Evolutionary conservation across 2,329 filamentous ascomycete species (phyloP).

Genomic region (Pseudocercospora cruenta): DNA sequence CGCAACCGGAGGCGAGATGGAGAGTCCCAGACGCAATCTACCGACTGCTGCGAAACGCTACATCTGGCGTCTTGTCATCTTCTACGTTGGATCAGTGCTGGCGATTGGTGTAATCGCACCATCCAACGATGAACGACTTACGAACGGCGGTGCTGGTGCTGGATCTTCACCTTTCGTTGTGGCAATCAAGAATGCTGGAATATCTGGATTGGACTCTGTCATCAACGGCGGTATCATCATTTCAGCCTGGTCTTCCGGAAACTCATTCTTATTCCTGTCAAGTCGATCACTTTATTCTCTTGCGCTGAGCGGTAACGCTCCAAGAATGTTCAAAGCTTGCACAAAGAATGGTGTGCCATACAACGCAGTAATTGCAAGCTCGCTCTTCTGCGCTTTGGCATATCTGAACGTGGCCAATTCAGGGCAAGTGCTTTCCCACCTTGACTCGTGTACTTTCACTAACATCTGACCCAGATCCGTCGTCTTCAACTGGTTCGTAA

Average conservation of each 20-base stretch:
- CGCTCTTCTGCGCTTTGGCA: conserved; percentile 51
- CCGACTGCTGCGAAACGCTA: conserved; percentile 63
- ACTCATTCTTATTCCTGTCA: conserved; percentile 58
- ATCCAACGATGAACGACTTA: conserved; percentile 56
- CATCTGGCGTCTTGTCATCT: conserved; percentile 65
- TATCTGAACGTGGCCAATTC: conserved; percentile 53
- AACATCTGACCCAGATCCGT: conserved; percentile 40
- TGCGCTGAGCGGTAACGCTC: conserved; percentile 68
- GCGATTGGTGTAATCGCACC: conserved; percentile 65
- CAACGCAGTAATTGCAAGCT: conserved; percentile 49
- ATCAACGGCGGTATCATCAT: conserved; percentile 71
- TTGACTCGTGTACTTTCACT: too few species aligned
- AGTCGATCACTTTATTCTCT: conserved; percentile 58
- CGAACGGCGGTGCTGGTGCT: conserved; percentile 37
- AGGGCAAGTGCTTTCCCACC: conserved; percentile 1
- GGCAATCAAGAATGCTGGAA: conserved; percentile 55
- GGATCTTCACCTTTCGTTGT: conserved; percentile 27
- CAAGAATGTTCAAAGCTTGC: conserved; percentile 56
- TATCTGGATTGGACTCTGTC: conserved; percentile 63
- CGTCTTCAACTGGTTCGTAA: conserved; percentile 71
- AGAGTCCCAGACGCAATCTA: conserved; percentile 61
- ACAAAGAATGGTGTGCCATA: conserved; percentile 63
- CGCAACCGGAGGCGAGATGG: conserved; percentile 60
- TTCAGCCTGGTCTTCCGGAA: conserved; percentile 63
- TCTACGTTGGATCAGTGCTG: conserved; percentile 62